Base-by-base conservation (phyloP, 371 early-diverging fungal genomes). In the Fennellomyces sp. region DNA sequence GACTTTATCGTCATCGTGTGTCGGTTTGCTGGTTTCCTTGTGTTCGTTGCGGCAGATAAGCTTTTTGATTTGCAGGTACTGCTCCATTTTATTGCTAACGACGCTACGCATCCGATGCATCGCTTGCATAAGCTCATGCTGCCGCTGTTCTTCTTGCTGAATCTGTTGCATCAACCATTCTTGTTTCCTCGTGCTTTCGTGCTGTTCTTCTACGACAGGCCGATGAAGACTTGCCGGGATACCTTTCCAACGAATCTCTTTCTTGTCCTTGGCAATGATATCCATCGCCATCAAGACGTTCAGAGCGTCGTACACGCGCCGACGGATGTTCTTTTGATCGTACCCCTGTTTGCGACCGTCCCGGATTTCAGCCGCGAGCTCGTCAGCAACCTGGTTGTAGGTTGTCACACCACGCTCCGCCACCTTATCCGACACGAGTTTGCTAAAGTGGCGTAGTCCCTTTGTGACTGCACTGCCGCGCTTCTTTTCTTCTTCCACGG, bases 221-320 rank as follows among this genome's bases (percentile, higher is more conserved):
- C 28, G 39, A 19, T 59, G 60, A 31, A 41, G 41, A 45, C 51
- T 28, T n/a, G 52, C 23, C 0, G 84, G 76, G 38, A 86, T 73
- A 15, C 91, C 91, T 27, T 86, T 75, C 91, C 91, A 90, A 36
- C 72, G 71, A 45, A 90, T 89, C 35, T 86, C 85, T 63, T 90
- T 89, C 56, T 83, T 82, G 36, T 82, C 86, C 61, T 88, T 89
- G 15, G 70, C 70, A 50, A 92, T 90, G 42, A 92, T 85, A 25
- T 78, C 81, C 75, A 90, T 77, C 3, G 92, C 91, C 79, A 87
- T 87, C 47, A 91, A 66, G 11, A 92, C 92, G 61, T 92, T 92
- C 21, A 92, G 74, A 5, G 91, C 92, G 70, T 92, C 92, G 61
- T 92, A 92, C 1, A 91, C 90, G 28, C 92, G 82, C 33, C 92